phyloP scores from a whole-genome alignment of 2,329 filamentous ascomycete species.

The Pseudopyricularia javanii region DNA sequence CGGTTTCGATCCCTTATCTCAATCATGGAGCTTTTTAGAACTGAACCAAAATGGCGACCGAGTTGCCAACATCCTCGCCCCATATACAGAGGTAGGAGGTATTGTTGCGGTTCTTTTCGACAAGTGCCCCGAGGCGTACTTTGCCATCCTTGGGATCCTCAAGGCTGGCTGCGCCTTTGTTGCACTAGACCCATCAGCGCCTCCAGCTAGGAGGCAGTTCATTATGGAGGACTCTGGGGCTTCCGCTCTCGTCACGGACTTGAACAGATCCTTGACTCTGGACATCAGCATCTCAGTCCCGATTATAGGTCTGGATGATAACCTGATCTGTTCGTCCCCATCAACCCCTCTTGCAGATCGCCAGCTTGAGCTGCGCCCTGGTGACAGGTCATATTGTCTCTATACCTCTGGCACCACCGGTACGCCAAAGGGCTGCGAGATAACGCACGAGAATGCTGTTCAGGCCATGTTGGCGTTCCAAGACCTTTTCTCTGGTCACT shows the following conservation, averaged over 20 bases:
- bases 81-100: constrained; percentile 36
- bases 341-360: not conserved
- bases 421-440: constrained; percentile 74
- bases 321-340: not conserved
- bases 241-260: constrained; percentile 46
- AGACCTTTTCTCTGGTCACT: constrained; percentile 62
- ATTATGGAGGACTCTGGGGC: constrained; percentile 65
- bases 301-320: constrained; percentile 17
- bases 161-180: constrained; percentile 76
- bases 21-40: constrained; percentile 62
- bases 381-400: constrained; percentile 65
- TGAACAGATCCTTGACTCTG: constrained; percentile 9
- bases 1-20: constrained; percentile 27
- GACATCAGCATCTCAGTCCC: constrained; percentile 20
- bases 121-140: constrained; percentile 75
- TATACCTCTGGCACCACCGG: constrained; percentile 85
- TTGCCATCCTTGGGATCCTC: constrained; percentile 68
- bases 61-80: constrained; percentile 52
- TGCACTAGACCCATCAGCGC: constrained; percentile 65
- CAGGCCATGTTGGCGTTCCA: constrained; percentile 86
- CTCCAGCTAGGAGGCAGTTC: constrained; percentile 60
- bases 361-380: constrained; percentile 22
- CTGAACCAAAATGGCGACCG: constrained; percentile 60
- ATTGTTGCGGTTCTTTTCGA: constrained; percentile 71
- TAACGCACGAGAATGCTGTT: constrained; percentile 79